These are phyloP conservation scores for Phytophthora ramorum DNA, from an alignment of 352 stramenopile species.

Conservation along the genomic window DNA sequence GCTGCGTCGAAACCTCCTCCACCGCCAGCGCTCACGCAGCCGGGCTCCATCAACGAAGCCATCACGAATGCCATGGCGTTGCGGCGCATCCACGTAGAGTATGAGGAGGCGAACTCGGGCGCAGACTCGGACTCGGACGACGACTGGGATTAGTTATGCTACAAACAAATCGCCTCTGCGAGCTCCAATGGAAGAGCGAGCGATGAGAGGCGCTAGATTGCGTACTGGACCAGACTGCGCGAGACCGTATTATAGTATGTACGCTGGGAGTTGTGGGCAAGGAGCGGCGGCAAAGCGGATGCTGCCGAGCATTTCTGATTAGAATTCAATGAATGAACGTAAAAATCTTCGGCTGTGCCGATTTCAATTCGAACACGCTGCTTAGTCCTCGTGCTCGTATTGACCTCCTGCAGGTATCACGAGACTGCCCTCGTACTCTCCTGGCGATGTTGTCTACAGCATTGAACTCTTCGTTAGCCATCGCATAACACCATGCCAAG, in stretches of 20 bases:
- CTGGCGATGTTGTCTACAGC: constrained; percentile 25
- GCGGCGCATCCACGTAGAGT: constrained; percentile 84
- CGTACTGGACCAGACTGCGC: constrained; percentile 8
- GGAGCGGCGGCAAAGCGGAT: constrained; percentile 10
- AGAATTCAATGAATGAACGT: constrained; percentile 29
- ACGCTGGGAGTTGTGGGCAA: not conserved
- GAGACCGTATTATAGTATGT: constrained; percentile 33
- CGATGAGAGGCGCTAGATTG: constrained; percentile 5
- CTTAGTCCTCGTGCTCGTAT: constrained; percentile 11
- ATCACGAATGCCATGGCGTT: constrained; percentile 86
- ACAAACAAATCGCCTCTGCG: constrained; percentile 1
- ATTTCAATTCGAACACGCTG: no score
- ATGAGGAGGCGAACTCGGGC: constrained; percentile 70
- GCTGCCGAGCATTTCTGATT: constrained; percentile 27
- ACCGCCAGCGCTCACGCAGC: constrained; percentile 43
- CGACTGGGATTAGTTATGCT: constrained; percentile 69
- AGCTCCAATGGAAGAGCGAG: constrained; percentile 43
- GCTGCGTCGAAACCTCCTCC: constrained; percentile 31
- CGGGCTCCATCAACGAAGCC: constrained; percentile 74
- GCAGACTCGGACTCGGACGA: constrained; percentile 78
- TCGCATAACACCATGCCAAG: not conserved
- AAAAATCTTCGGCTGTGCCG: no score
- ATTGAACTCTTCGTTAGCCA: not conserved
- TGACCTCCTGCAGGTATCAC: constrained; percentile 14
- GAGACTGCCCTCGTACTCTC: constrained; percentile 32